These are phyloP conservation scores for Pythium vanterpoolii DNA, from an alignment of 352 stramenopile species.

Conservation along the genomic window DNA sequence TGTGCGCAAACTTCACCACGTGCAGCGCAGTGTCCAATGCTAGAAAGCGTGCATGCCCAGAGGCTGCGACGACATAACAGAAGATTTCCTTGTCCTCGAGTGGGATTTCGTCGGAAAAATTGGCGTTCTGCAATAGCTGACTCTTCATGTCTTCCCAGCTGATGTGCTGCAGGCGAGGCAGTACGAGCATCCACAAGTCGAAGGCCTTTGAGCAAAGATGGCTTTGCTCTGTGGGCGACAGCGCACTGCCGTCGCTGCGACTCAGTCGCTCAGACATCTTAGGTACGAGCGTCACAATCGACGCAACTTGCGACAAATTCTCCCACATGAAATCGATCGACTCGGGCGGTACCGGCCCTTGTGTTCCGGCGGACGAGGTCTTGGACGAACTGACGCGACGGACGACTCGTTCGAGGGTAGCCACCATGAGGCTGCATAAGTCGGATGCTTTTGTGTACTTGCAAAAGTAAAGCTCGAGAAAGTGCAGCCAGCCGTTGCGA, in stretches of 20 bases:
- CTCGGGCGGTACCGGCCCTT: slow-evolving; percentile 4
- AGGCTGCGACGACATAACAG: slow-evolving; percentile 42
- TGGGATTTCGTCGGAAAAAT: slow-evolving; percentile 39
- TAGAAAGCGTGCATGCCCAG: slow-evolving; percentile 34
- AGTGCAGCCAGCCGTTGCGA: slow-evolving; percentile 78
- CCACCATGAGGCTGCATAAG: slow-evolving; percentile 35
- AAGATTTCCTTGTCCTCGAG: slow-evolving; percentile 64
- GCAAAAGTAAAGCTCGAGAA: slow-evolving; percentile 77
- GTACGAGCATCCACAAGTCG: slow-evolving; percentile 56
- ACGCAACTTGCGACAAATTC: slow-evolving; percentile 74
- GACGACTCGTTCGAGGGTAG: slow-evolving; percentile 44
- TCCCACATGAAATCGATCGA: slow-evolving; percentile 55
- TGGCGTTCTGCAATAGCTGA: slow-evolving; percentile 44
- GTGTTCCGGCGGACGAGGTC: slow-evolving; percentile 15
- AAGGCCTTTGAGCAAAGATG: slow-evolving; percentile 49
- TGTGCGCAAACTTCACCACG: slow-evolving; percentile 31
- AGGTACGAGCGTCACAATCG: slow-evolving; percentile 30
- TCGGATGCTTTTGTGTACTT: slow-evolving; percentile 39
- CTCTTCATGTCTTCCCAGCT: slow-evolving; percentile 54
- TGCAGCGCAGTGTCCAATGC: slow-evolving; percentile 38
- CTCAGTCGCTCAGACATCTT: neutral
- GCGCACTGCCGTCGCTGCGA: slow-evolving; percentile 21
- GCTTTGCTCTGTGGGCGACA: slow-evolving; percentile 36
- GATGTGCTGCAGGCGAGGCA: slow-evolving; percentile 52
- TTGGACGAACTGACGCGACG: slow-evolving; percentile 24